phyloP scores from a whole-genome alignment of 2,329 filamentous ascomycete species.

The Cordyceps militaris region DNA sequence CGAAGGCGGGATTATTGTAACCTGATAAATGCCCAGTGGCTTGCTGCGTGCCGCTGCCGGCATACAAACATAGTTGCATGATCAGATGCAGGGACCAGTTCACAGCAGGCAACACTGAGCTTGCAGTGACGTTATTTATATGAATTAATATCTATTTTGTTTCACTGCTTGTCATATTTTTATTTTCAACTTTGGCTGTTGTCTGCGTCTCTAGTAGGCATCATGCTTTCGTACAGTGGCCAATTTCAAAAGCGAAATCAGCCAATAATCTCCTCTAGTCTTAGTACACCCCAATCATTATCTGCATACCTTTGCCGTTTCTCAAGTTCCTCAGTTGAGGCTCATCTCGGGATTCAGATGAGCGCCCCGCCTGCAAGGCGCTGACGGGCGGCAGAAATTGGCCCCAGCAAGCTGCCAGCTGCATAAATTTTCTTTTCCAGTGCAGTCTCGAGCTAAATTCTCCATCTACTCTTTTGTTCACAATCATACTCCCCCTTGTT shows the following conservation, averaged over 20 bases:
- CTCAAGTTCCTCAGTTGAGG: not conserved
- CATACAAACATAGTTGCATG: not conserved
- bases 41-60: not conserved
- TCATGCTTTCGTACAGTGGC: too few relatives aligned
- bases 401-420: slow-evolving; percentile 4
- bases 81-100: not conserved
- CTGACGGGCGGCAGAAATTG: slow-evolving; percentile 9
- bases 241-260: too few relatives aligned
- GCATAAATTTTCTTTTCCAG: slow-evolving; percentile 8
- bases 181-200: too few relatives aligned
- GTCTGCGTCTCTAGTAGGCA: too few relatives aligned
- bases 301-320: too few relatives aligned
- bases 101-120: not conserved
- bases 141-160: not conserved
- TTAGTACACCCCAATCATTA: too few relatives aligned
- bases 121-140: not conserved
- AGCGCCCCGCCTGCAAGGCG: slow-evolving; percentile 1
- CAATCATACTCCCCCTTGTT: not conserved
- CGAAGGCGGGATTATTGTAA: too few relatives aligned
- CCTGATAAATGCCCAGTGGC: too few relatives aligned
- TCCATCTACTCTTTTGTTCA: not conserved
- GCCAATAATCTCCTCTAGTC: too few relatives aligned
- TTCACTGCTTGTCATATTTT: not conserved
- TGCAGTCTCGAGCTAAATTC: not conserved
- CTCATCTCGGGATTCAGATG: too few relatives aligned